Percentiles rank a stretch among this genome's conserved stretches.
These are phyloP conservation scores for Hypoxylon perforatum DNA, from an alignment of 495 filamentous ascomycete genomes.

Conservation along the genomic window DNA sequence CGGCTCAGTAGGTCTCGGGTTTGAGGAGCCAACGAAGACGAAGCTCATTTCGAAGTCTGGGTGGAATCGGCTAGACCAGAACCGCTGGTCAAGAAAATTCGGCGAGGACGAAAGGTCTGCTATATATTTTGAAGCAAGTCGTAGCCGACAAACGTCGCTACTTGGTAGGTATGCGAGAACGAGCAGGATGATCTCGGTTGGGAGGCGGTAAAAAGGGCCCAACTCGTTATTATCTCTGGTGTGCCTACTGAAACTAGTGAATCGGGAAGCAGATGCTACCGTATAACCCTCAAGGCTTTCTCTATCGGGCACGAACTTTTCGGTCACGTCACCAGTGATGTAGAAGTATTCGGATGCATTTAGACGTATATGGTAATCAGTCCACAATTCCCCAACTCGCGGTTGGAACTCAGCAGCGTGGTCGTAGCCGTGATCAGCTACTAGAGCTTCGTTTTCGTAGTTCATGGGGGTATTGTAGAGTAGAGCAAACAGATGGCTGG, in stretches of 20 bases:
- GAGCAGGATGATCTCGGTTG: conserved; percentile 21
- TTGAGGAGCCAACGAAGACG: conserved; percentile 14
- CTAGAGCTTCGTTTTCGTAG: not conserved
- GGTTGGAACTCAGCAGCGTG: not conserved
- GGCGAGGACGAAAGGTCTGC: conserved; percentile 9
- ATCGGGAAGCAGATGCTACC: not conserved
- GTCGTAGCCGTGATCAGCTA: conserved; percentile 7
- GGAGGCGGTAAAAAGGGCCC: conserved; percentile 13
- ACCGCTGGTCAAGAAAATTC: conserved; percentile 3
- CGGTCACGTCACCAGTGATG: conserved; percentile 6
- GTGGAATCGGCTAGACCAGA: conserved; percentile 18
- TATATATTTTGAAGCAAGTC: conserved; percentile 19
- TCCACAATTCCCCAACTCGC: not conserved
- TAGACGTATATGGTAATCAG: conserved; percentile 2
- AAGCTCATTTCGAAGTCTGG: conserved; percentile 15
- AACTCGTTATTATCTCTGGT: not conserved
- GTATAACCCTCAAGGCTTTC: conserved; percentile 11
- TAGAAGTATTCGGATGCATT: conserved; percentile 6
- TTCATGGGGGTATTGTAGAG: conserved; percentile 15
- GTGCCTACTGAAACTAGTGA: not conserved
- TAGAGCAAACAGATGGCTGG: conserved; percentile 10
- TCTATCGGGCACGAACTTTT: conserved; percentile 12
- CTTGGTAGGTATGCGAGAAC: conserved; percentile 20
- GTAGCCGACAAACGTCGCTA: conserved; percentile 15
- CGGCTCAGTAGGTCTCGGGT: conserved; percentile 8